Evolutionary conservation across 2,329 filamentous ascomycete species (phyloP).

Genomic region (Incumbomyces delicatus): DNA sequence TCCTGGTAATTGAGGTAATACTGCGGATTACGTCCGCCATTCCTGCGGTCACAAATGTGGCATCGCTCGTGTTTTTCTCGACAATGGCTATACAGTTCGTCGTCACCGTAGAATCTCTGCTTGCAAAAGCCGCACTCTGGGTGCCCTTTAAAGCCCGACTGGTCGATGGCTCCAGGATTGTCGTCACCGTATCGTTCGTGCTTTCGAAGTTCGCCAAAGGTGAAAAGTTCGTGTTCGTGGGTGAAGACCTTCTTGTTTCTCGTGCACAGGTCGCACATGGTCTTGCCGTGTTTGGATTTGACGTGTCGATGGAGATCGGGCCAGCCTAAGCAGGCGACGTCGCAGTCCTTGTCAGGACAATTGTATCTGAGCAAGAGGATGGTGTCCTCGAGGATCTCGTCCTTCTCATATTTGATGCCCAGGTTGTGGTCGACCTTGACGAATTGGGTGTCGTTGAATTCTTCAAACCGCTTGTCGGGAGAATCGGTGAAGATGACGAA

Average conservation of each 20-base stretch:
- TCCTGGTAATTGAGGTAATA: slow-evolving; percentile 87
- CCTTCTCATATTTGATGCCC: slow-evolving; percentile 81
- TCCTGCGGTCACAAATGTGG: slow-evolving; percentile 75
- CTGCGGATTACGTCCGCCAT: slow-evolving; percentile 59
- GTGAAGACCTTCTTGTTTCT: slow-evolving; percentile 97
- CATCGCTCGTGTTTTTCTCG: slow-evolving; percentile 89
- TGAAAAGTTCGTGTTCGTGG: slow-evolving; percentile 91
- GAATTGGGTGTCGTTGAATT: slow-evolving; percentile 66
- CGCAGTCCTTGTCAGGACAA: slow-evolving; percentile 75
- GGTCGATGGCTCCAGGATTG: slow-evolving; percentile 75
- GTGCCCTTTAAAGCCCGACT: slow-evolving; percentile 93
- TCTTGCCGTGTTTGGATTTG: slow-evolving; percentile 68
- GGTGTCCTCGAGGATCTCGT: slow-evolving; percentile 85
- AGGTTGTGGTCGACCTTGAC: slow-evolving; percentile 72
- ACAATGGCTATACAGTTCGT: slow-evolving; percentile 90
- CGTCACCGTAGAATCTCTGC: slow-evolving; percentile 86
- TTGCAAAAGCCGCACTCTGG: slow-evolving; percentile 90
- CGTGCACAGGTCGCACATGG: slow-evolving; percentile 67
- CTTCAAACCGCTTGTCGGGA: slow-evolving; percentile 68
- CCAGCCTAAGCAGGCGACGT: slow-evolving; percentile 75
- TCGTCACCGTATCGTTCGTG: slow-evolving; percentile 91
- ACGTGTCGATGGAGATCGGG: slow-evolving; percentile 74
- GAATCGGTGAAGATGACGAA: slow-evolving; percentile 92
- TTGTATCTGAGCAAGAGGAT: slow-evolving; percentile 84
- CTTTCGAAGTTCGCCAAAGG: slow-evolving; percentile 65